Conservation (phyloP, 257 asterid genomes). For the Petrea volubilis region DNA sequence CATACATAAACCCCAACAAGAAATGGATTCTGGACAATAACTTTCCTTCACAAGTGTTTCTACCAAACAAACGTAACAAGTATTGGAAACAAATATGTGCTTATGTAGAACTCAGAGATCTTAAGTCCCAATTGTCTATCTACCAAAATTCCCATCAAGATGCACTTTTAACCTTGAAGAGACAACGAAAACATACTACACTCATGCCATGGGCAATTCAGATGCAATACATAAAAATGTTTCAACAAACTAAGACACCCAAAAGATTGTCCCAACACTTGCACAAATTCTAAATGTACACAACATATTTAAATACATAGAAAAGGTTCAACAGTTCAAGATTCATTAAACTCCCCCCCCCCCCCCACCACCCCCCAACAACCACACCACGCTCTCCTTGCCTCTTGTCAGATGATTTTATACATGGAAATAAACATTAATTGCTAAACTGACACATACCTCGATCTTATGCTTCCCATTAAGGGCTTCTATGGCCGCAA, state of each 20-base stretch:
- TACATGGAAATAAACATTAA: neutral
- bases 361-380: neutral
- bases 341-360: neutral
- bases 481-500: constrained; percentile 72
- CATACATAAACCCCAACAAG: neutral
- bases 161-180: constrained; percentile 2
- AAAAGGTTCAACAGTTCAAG: constrained; percentile 15
- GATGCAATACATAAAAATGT: constrained; percentile 1
- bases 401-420: neutral
- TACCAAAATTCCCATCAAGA: neutral
- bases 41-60: neutral
- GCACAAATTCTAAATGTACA: neutral
- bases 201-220: neutral
- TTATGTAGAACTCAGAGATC: neutral
- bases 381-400: no score
- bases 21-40: neutral
- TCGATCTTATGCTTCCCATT: constrained; percentile 80
- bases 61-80: neutral
- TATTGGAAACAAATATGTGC: neutral
- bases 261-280: neutral
- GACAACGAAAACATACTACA: neutral
- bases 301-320: neutral
- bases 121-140: neutral
- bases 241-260: neutral
- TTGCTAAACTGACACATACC: constrained; percentile 42